These are phyloP conservation scores for Phaeosphaeriaceae sp. DNA, from an alignment of 2,329 filamentous ascomycete species.

Conservation along the genomic window DNA sequence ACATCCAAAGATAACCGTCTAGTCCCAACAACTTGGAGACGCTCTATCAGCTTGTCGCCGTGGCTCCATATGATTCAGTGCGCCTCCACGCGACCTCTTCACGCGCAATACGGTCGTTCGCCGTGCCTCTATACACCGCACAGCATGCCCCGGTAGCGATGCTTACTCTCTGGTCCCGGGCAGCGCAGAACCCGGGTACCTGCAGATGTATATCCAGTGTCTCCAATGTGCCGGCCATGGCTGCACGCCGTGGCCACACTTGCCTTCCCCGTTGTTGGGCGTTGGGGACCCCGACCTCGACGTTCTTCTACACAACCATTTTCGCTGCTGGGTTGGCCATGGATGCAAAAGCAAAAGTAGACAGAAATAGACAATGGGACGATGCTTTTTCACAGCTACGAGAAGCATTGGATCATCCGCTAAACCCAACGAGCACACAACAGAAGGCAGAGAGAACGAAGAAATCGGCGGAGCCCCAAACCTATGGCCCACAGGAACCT, in stretches of 20 bases:
- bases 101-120: constrained; percentile 21
- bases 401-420: constrained; percentile 4
- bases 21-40: too few species aligned
- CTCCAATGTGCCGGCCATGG: constrained; percentile 55
- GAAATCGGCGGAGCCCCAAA: not conserved
- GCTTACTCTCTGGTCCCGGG: constrained; percentile 72
- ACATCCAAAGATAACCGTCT: too few species aligned
- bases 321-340: constrained; percentile 69
- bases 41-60: too few species aligned
- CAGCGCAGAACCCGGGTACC: constrained; percentile 64
- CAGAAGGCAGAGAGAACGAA: not conserved
- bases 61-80: too few species aligned
- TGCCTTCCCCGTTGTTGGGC: constrained; percentile 58
- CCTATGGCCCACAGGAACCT: not conserved
- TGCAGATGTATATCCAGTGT: constrained; percentile 70
- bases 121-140: constrained; percentile 22
- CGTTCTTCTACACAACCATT: constrained; percentile 71
- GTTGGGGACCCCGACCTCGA: constrained; percentile 63
- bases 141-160: constrained; percentile 58
- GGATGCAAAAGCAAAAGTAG: constrained; percentile 65
- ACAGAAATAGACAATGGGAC: constrained; percentile 66
- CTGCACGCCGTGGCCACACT: constrained; percentile 59
- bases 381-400: constrained; percentile 57
- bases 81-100: constrained; percentile 1
- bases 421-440: not conserved